Base-by-base conservation (phyloP, 108 stramenopile genomes). In the Cyclostephanos tholiformis region DNA sequence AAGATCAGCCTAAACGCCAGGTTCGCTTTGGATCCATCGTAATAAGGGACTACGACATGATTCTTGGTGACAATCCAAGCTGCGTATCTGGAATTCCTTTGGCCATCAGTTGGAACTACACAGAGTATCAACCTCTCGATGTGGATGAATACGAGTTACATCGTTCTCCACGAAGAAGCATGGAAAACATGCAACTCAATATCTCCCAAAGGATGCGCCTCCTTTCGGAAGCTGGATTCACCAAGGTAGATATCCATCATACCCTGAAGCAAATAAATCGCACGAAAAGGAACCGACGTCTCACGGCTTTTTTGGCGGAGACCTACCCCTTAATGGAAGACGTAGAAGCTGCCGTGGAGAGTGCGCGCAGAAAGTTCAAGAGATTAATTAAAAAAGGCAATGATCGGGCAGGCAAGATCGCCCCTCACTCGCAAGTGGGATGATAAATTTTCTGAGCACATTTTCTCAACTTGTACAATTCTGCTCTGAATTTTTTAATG, bases 41-140 rank as follows among this genome's bases (percentile, higher is more conserved):
- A 0, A 67, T 88, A 59, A 83, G 90, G 58, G 67, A 67, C 20
- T 91, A 91, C 49, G 49, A 65, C 10, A 86, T 85, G 32, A 88
- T 84, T 6, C 41, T 91, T 11, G 90, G 88, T 3, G 88, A 91
- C 57, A 79, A 91, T 64, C 90, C 90, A 5, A 68, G 64, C 59
- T 83, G 82, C 9, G 43, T 48, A 13, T 86, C 85, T 56, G 90
- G 90, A 12, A 80, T 88, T 16, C 90, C 90, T 8, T 80, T 91
- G 4, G 63, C 71, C 11, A 55, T 91, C 10, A 87, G 86, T 38
- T 91, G 90, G 90, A 75, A 89, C 0, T 91, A 88, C 44, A 73
- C 75, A 35, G 85, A 87, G 35, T 32, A 67, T 19, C 67, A 73
- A 1, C 23, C 67, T 6, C 43, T 89, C 5, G 25, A 38, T 19